Percentiles rank a stretch among this genome's conserved stretches.
These are phyloP conservation scores for Corynespora cassiicola DNA, from an alignment of 2,329 filamentous ascomycete species.

Conservation along the genomic window DNA sequence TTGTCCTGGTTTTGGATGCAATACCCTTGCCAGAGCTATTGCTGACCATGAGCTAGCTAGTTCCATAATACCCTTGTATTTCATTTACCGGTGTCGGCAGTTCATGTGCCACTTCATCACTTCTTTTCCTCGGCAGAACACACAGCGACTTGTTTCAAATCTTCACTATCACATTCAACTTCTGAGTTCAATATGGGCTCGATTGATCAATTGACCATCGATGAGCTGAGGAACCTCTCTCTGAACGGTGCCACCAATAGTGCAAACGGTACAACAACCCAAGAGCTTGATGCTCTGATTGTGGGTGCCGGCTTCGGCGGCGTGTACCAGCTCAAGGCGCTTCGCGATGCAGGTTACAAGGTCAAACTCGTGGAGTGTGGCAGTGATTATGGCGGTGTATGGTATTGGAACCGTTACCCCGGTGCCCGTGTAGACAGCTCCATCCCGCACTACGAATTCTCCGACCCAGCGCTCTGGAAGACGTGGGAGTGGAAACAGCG, in stretches of 20 bases:
- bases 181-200: slow-evolving; percentile 11
- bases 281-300: slow-evolving; percentile 29
- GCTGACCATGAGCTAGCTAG: no score
- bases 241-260: slow-evolving; percentile 1
- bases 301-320: slow-evolving; percentile 37
- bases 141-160: no score
- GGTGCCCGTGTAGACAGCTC: slow-evolving; percentile 33
- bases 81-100: no score
- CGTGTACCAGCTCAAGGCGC: slow-evolving; percentile 30
- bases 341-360: slow-evolving; percentile 30
- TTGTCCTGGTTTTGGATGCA: no score
- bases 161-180: no score
- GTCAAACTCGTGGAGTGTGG: slow-evolving; percentile 28
- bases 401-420: slow-evolving; percentile 39
- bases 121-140: no score
- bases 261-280: not conserved
- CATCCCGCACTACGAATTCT: slow-evolving; percentile 29
- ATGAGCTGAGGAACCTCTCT: slow-evolving; percentile 6
- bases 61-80: no score
- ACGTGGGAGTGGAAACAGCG: slow-evolving; percentile 25
- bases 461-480: slow-evolving; percentile 22
- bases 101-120: no score
- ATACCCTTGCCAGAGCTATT: no score
- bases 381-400: slow-evolving; percentile 26
- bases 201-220: slow-evolving; percentile 3